Conservation (phyloP, 2,329 filamentous ascomycete species). For the Xylaria sp. region DNA sequence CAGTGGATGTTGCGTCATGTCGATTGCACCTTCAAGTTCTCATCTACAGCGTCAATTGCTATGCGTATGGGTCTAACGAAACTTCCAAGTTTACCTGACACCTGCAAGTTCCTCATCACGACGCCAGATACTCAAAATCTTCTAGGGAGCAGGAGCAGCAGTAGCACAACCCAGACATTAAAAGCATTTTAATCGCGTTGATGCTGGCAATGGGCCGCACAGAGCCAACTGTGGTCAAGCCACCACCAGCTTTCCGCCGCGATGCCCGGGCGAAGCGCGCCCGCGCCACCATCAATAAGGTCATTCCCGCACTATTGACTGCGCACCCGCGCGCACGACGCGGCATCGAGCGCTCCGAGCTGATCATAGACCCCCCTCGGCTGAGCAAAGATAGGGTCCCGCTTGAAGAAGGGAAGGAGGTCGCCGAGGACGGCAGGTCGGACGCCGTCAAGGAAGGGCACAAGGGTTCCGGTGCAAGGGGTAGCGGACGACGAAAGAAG, state of each 20-base stretch:
- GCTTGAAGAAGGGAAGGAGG: neutral
- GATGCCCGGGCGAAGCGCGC: conserved; percentile 62
- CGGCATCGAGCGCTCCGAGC: conserved; percentile 63
- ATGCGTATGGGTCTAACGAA: neutral
- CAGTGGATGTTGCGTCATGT: neutral
- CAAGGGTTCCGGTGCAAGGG: neutral
- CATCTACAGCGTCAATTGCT: neutral
- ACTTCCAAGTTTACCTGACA: neutral
- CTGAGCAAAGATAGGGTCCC: neutral
- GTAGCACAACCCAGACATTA: neutral
- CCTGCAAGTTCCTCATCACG: neutral
- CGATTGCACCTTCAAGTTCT: neutral
- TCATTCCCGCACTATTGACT: conserved; percentile 66
- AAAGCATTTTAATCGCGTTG: neutral
- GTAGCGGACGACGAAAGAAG: neutral
- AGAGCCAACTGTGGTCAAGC: conserved; percentile 47
- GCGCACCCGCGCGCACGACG: conserved; percentile 65
- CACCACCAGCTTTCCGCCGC: conserved; percentile 48
- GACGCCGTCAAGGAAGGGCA: neutral
- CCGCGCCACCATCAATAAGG: conserved; percentile 67
- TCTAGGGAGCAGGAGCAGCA: neutral
- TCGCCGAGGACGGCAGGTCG: neutral
- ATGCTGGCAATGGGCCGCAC: conserved; percentile 46
- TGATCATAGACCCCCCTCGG: conserved; percentile 53
- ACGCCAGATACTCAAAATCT: neutral